Evolutionary conservation across 495 filamentous ascomycete genomes (phyloP), one percentile per base, ranked within the genome.

Genomic region (Xylaria flabelliformis): DNA sequence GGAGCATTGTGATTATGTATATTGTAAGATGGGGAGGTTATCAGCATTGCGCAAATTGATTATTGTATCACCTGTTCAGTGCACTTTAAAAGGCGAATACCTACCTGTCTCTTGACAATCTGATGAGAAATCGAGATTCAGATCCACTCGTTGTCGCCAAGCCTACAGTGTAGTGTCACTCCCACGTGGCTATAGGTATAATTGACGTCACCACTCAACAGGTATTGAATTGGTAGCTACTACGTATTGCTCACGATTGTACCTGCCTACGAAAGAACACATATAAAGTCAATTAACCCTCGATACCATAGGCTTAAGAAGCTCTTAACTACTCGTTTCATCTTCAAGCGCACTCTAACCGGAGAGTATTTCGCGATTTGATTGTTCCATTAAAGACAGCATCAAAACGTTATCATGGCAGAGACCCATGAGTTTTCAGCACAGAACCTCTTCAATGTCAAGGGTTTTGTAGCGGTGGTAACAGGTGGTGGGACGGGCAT

Each of bases 401-500:
- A 26, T 24, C 19, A 42, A 24, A 29, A 26, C 10, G 19, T 56
- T 13, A 70, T 10, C 6, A 81, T 79, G 74, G 76, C 78, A 10
- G 74, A 79, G 36, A 82, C 80, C 9, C 50, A 74, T n/a, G 70
- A 78, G 4, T 80, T 85, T 56, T 72, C 80, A 46, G 82, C 78
- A 7, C 66, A 68, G 17, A 81, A 72, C 32, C 82, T 91, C 53
- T 89, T 88, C 80, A 81, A 80, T 29, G 87, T 90, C 24, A 78
- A 87, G 56, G 88, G 87, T 21, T 81, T 86, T 36, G 85, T 90
- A 0, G 87, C 86, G 21, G 86, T 90, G 21, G 82, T 91, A 50
- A 90, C 89, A 0, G 88, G 89, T 21, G 88, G 88, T 41, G 89
- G 88, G 4, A 74, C 80, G 1, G 81, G 90, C 4, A 90, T 92